Base-by-base conservation (phyloP, 306 rosid genomes). In the Corylus heterophylla region DNA sequence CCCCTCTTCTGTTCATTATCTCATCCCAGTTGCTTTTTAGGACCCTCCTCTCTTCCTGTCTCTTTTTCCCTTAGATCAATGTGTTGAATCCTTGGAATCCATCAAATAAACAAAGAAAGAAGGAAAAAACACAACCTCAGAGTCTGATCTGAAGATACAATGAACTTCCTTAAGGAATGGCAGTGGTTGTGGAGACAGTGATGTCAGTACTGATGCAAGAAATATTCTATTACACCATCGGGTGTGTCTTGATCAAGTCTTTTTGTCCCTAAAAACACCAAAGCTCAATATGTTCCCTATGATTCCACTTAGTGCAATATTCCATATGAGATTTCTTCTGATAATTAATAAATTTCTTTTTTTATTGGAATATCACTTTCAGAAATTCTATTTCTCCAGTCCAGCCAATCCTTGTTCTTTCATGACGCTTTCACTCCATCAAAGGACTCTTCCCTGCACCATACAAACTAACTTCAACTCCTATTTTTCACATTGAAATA, bases 401-500 rank as follows among this genome's bases (percentile, higher is more conserved):
- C 12, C 31, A 77, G 49, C 47, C 61, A 67, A 59, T 58, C 58
- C 81, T 7, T 20, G 29, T 78, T 52, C 74, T 67, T 69, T 42
- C 54, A 58, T 7, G 52, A 51, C 6, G 5, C 71, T 63, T 71
- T 31, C 29, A 42, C 25, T 68, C 63, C 52, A 48, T 12, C 51
- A 79, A 45, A 12, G 50, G 61, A 45, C 66, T 20, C 72, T 12
- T 29, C 64, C 64, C 55, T 74, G 44, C 76, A 74, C 39, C 51
- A 56, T 44, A 31, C 67, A 66, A 54, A 82, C 84, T 75, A 74
- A 54, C 35, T 61, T 75, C 71, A 50, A 51, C 80, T 59, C 66
- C 86, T 63, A 63, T 14, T 42, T 48, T 62, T 56, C 39, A 59
- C 52, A 44, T 62, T 7, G 27, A 50, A 39, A 68, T 79, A 80